Percentiles rank a stretch among this genome's conserved stretches.
These are phyloP conservation scores for Yamadazyma atlantica DNA, from an alignment of 1,139 yeast genomes.

Conservation along the genomic window DNA sequence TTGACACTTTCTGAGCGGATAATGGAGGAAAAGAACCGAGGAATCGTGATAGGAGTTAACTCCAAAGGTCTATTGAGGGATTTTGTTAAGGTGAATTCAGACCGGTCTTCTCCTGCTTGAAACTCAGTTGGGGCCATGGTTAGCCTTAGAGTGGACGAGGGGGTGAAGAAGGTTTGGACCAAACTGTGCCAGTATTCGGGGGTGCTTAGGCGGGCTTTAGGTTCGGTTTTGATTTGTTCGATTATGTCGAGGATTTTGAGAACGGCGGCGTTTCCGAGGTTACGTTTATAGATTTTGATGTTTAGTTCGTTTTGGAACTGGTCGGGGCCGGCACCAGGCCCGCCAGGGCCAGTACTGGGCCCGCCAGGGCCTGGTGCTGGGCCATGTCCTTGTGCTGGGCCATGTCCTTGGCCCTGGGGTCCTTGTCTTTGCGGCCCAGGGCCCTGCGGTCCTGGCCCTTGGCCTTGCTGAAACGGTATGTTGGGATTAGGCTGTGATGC, in stretches of 20 bases:
- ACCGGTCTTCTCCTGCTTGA: slow-evolving; percentile 1
- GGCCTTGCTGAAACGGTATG: too few relatives aligned
- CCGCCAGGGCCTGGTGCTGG: not conserved
- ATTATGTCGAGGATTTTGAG: slow-evolving; percentile 39
- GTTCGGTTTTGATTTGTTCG: slow-evolving; percentile 38
- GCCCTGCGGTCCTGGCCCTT: too few relatives aligned
- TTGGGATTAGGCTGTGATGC: slow-evolving; percentile 24
- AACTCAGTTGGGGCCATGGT: slow-evolving; percentile 18
- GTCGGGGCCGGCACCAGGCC: slow-evolving; percentile 10
- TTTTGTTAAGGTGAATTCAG: not conserved
- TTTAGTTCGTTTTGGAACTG: slow-evolving; percentile 35
- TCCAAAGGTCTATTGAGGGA: slow-evolving; percentile 52
- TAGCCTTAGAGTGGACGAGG: slow-evolving; percentile 31
- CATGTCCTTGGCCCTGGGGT: not conserved
- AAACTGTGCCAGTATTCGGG: slow-evolving; percentile 42
- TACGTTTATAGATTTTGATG: slow-evolving; percentile 38
- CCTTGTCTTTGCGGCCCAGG: slow-evolving; percentile 1
- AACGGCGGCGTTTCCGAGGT: slow-evolving; percentile 47
- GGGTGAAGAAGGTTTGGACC: slow-evolving; percentile 35
- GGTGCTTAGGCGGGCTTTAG: slow-evolving; percentile 26
- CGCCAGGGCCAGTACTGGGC: not conserved
- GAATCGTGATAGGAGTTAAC: slow-evolving; percentile 63
- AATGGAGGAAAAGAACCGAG: slow-evolving; percentile 59
- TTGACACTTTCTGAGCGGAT: slow-evolving; percentile 49
- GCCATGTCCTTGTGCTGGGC: slow-evolving; percentile 1